Evolutionary conservation across 2,329 filamentous ascomycete species (phyloP).

Genomic region (Sporothrix sp.): DNA sequence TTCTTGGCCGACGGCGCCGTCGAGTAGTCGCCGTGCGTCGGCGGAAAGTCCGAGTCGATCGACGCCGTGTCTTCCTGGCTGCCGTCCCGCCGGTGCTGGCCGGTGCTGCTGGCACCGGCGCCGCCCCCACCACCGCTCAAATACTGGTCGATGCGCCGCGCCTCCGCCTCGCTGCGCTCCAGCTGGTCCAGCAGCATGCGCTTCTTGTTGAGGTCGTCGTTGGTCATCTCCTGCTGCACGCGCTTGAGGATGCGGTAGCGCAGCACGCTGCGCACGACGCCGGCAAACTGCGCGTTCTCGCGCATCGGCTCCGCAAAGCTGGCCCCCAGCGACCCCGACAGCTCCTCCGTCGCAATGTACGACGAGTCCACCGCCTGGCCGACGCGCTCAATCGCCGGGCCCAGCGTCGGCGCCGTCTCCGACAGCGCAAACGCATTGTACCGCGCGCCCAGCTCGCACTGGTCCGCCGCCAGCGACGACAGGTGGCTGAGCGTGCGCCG

Average conservation of each 20-base stretch:
- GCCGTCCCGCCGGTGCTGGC: constrained; percentile 42
- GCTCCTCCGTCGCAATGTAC: constrained; percentile 89
- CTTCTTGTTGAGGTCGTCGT: constrained; percentile 87
- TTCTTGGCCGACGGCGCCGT: constrained; percentile 65
- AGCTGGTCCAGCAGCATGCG: constrained; percentile 69
- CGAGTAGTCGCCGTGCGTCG: constrained; percentile 66
- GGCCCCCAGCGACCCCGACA: constrained; percentile 78
- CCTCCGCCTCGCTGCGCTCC: constrained; percentile 89
- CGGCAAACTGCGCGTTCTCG: constrained; percentile 93
- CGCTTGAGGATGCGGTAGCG: constrained; percentile 86
- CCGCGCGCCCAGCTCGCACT: constrained; percentile 87
- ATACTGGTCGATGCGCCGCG: constrained; percentile 87
- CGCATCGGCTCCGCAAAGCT: constrained; percentile 97
- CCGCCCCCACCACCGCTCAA: constrained; percentile 60
- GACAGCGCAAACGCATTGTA: constrained; percentile 96
- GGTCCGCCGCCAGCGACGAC: constrained; percentile 71
- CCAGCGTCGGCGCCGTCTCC: constrained; percentile 79
- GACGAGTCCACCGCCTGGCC: constrained; percentile 93
- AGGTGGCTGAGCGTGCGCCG: constrained; percentile 79
- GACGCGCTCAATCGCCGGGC: constrained; percentile 84
- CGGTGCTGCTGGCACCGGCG: not conserved
- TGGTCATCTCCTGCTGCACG: constrained; percentile 95
- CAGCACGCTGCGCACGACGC: constrained; percentile 80
- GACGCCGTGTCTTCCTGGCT: constrained; percentile 71
- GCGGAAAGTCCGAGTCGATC: constrained; percentile 92